Percentiles rank a stretch among this genome's conserved stretches.
These are phyloP conservation scores for Celoporthe dispersa DNA, from an alignment of 2,329 filamentous ascomycete genomes.

Conservation along the genomic window DNA sequence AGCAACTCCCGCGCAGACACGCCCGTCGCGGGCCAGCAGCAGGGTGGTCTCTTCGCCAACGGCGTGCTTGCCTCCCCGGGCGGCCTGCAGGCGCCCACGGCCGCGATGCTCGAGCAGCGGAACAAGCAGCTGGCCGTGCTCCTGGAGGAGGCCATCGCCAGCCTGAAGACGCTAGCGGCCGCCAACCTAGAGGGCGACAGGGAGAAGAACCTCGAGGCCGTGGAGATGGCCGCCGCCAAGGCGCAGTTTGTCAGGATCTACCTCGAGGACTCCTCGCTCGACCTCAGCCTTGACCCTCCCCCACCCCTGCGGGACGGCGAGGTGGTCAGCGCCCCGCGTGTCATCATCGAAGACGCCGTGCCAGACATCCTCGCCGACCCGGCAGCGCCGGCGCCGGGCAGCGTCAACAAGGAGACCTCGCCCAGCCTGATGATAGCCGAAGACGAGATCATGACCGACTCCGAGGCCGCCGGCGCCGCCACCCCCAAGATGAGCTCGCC, in stretches of 20 bases:
- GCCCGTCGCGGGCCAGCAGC: conserved; percentile 34
- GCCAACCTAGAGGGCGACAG: conserved; percentile 52
- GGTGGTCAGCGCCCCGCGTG: conserved; percentile 33
- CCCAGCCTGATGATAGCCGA: conserved; percentile 25
- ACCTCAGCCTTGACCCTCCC: conserved; percentile 39
- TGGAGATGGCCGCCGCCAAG: conserved; percentile 65
- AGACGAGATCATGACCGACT: conserved; percentile 28
- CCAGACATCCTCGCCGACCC: not conserved
- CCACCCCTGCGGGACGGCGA: conserved; percentile 32
- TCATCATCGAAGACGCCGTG: conserved; percentile 33
- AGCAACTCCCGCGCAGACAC: conserved; percentile 43
- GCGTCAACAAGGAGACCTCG: conserved; percentile 22
- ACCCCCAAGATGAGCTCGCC: conserved; percentile 20
- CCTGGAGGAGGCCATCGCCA: conserved; percentile 68
- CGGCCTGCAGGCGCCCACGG: conserved; percentile 37
- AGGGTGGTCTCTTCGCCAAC: conserved; percentile 25
- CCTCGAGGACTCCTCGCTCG: conserved; percentile 55
- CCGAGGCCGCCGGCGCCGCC: conserved; percentile 20
- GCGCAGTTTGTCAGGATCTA: conserved; percentile 68
- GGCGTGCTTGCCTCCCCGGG: conserved; percentile 33
- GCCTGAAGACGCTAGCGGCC: conserved; percentile 64
- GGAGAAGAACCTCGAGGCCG: conserved; percentile 53
- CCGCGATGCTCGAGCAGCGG: conserved; percentile 63
- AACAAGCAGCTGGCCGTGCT: conserved; percentile 70
- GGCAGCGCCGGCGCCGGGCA: not conserved